These are phyloP conservation scores for Acacia acuminata DNA, from an alignment of 306 rosid species.

Conservation along the genomic window DNA sequence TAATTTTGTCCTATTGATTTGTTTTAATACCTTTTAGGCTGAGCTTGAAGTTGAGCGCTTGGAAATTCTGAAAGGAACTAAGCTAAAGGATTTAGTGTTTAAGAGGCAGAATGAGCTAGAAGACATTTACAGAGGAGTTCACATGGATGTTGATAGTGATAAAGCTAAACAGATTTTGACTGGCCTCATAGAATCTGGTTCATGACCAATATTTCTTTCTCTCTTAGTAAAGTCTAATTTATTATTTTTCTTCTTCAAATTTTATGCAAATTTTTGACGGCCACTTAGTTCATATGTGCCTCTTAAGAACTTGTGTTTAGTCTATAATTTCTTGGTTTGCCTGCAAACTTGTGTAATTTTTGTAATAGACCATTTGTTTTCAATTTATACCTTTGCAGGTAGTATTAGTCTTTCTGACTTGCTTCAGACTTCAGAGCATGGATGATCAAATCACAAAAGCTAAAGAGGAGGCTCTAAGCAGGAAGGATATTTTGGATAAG, in stretches of 20 bases:
- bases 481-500: constrained; percentile 90
- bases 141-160: constrained; percentile 77
- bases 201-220: background rate
- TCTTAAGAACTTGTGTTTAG: constrained; percentile 3
- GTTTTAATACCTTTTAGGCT: constrained; percentile 39
- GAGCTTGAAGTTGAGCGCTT: constrained; percentile 72
- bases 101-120: constrained; percentile 88
- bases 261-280: background rate
- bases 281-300: constrained; percentile 3
- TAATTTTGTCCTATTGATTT: constrained; percentile 21
- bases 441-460: constrained; percentile 82
- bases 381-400: constrained; percentile 52
- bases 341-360: background rate
- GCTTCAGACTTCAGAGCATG: constrained; percentile 73
- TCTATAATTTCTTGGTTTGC: background rate
- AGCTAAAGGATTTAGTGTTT: constrained; percentile 77
- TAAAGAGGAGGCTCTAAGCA: constrained; percentile 82
- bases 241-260: background rate
- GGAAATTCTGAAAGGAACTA: constrained; percentile 77
- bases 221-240: background rate
- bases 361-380: background rate
- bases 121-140: constrained; percentile 79
- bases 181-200: constrained; percentile 80
- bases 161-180: constrained; percentile 64
- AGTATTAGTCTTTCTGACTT: constrained; percentile 57